phyloP scores from a whole-genome alignment of 345 rosid genomes.

The Garcia nutans region DNA sequence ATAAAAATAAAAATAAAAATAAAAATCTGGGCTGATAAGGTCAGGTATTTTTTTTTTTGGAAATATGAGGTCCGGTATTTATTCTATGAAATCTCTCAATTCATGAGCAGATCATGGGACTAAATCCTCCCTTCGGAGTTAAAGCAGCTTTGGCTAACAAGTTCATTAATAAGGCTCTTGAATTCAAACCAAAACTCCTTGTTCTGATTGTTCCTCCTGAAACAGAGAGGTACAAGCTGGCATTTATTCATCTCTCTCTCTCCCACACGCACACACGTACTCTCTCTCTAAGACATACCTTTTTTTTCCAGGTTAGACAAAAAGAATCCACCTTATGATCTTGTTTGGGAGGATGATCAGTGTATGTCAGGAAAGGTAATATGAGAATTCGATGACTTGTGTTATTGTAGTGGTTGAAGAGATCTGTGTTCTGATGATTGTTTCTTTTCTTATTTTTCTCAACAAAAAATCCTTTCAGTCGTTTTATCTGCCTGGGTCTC shows the following conservation, averaged over 20 bases:
- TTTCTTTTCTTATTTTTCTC: not conserved
- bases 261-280: not conserved
- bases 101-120: conserved; percentile 74
- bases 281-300: not conserved
- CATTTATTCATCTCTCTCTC: conserved; percentile 12
- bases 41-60: not conserved
- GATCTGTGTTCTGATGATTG: not conserved
- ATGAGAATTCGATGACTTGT: not conserved
- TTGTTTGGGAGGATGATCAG: conserved; percentile 68
- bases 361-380: conserved; percentile 79
- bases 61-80: too few species aligned
- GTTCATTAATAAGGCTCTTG: conserved; percentile 79
- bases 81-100: conserved; percentile 2
- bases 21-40: not conserved
- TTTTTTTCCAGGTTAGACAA: conserved; percentile 59
- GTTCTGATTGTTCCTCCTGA: conserved; percentile 88
- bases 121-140: conserved; percentile 95
- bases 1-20: too few species aligned
- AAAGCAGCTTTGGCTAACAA: conserved; percentile 70
- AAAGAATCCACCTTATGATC: conserved; percentile 62
- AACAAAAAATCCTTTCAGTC: conserved; percentile 48
- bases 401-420: not conserved
- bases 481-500: conserved; percentile 87
- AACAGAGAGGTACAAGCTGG: conserved; percentile 61
- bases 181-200: conserved; percentile 83